Evolutionary conservation across 805 yeast genomes (phyloP), one percentile per base, ranked within the genome.

Genomic region (Clavispora asparagi): DNA sequence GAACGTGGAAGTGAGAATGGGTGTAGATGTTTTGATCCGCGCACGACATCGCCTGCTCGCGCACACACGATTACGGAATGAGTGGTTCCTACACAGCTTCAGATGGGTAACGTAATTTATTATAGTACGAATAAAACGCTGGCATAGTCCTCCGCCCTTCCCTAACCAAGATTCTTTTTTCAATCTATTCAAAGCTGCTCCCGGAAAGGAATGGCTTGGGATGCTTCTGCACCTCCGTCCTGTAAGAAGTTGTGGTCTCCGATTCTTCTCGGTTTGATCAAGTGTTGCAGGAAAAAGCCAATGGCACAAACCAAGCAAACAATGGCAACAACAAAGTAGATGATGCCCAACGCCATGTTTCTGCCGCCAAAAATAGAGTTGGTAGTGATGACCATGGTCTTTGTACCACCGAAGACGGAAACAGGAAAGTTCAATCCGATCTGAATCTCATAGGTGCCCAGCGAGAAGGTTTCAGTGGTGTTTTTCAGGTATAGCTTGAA

Each of bases 311-410:
- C 64, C 32, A 87, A 73, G 26, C 89, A 76, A 6, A 92, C 60
- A 0, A 85, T 88, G 0, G 96, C 97, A 10, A 89, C 92, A 5
- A 89, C 82, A 44, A 91, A 64, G 64, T 87, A 94, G 14, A 95
- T 84, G 16, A 94, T 77, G 3, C 97, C 97, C 49, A 94, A 65
- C 52, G 87, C 82, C 65, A 85, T 63, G 64, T 92, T 90, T 42
- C 96, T 74, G 12, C 97, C 97, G 10, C 99, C 99, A 54, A 90
- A 77, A 1, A 84, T 82, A 35, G 87, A 78, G 49, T 85, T 83
- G 5, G 97, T 89, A 9, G 96, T 83, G 17, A 94, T 65, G 0
- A 92, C 84, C 37, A 92, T 52, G 3, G 88, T 77, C 66, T 94
- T 94, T 17, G 87, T 80, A n/a, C 99, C 99, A 4, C 96, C 95